Base-by-base conservation (phyloP, 345 rosid genomes). In the Ceriops decandra region DNA sequence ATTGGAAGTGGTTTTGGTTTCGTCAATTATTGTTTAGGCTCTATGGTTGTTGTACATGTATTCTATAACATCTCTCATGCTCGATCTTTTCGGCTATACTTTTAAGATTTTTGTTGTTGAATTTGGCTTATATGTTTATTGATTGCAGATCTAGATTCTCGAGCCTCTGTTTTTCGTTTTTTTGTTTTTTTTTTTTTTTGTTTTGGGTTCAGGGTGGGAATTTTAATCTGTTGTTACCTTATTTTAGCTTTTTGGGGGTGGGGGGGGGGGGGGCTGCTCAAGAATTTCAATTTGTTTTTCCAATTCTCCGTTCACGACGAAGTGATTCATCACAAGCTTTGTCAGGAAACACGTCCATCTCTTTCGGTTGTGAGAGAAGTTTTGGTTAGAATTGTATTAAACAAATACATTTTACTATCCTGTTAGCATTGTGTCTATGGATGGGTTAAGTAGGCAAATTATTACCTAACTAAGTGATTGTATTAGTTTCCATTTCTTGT, bases 381-480 rank as follows among this genome's bases (percentile, higher is more conserved):
- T 1, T 4, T 15, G 33, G 26, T 19, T 36, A 15, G 7, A 35
- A 30, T 46, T 22, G 31, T 20, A 28, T 51, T 59, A 11, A 11
- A 38, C 46, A 38, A 38, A 10, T 38, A 8, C 13, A 6, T 33
- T 28, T 22, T 11, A 38, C 16, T 1, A 21, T 27, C 57, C 24
- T 46, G 27, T 27, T n/a, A 46, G 42, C n/a, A 28, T 51, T 38
- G 15, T 32, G 5, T 31, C 58, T 2, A 19, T 31, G 62, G 76
- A 60, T 77, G 35, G 78, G 52, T 64, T 32, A 28, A 62, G 59
- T 67, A 2, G 74, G 59, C 70, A 76, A 65, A 46, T 1, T 33
- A 51, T 30, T n/a, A 26, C 33, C 9, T 22, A 24, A 52, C 52
- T 15, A 36, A 61, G 24, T 26, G 58, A 70, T 33, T 26, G 46